These are phyloP conservation scores for Chlamydomonas reinhardtii DNA, from an alignment of 163 green algal species.

Conservation along the genomic window DNA sequence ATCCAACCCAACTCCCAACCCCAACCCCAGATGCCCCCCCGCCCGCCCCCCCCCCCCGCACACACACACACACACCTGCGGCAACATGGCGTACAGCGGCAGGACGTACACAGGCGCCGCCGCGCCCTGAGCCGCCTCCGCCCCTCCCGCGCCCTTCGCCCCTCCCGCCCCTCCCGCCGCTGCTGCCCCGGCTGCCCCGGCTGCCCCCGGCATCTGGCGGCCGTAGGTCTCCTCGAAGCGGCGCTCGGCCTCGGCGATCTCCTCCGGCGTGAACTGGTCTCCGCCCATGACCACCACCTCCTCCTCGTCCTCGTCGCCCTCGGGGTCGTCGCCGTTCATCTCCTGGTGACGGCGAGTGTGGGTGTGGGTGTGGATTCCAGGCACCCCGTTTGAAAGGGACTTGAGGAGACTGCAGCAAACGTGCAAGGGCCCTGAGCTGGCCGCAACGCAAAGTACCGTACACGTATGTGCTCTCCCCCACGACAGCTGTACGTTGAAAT, in stretches of 20 bases:
- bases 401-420: no score
- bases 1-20: no score
- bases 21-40: neutral
- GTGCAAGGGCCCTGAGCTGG: no score
- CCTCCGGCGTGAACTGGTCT: slow-evolving; percentile 78
- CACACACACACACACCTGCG: slow-evolving; percentile 36
- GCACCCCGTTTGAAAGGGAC: no score
- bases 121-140: neutral
- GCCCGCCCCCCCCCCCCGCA: neutral
- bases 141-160: neutral
- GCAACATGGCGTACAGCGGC: slow-evolving; percentile 96
- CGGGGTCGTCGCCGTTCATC: slow-evolving; percentile 51
- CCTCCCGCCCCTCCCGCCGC: neutral
- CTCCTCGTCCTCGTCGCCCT: slow-evolving; percentile 81
- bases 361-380: no score
- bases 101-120: slow-evolving; percentile 84
- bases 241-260: slow-evolving; percentile 83
- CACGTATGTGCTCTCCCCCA: no score
- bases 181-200: neutral
- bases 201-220: neutral
- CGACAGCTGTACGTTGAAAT: no score
- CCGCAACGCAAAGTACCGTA: no score
- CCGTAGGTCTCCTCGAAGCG: slow-evolving; percentile 65
- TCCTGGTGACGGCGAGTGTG: neutral
- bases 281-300: slow-evolving; percentile 82